Conservation (phyloP, 2,329 filamentous ascomycete species). For the Beauveria varroae region DNA sequence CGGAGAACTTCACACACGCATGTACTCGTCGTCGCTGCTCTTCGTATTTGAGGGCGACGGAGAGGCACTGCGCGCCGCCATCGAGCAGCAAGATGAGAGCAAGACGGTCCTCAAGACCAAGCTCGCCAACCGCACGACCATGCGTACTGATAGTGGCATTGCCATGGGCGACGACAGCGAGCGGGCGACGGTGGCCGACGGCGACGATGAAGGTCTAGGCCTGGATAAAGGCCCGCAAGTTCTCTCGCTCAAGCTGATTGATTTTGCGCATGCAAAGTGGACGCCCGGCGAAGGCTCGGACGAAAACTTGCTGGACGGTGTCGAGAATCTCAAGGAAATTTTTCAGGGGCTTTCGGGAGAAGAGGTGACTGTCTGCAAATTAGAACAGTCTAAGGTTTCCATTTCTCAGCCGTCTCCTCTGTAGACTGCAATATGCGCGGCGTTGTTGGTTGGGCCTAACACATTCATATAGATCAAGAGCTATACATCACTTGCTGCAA, state of each 20-base stretch:
- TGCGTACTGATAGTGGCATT: conserved; percentile 50
- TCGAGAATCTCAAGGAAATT: conserved; percentile 63
- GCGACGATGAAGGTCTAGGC: conserved; percentile 30
- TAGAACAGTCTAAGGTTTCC: not conserved
- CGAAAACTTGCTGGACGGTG: conserved; percentile 70
- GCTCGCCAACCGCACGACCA: conserved; percentile 27
- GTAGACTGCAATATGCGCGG: not conserved
- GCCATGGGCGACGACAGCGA: conserved; percentile 36
- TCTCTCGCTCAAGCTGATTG: conserved; percentile 79
- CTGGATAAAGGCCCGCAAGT: conserved; percentile 50
- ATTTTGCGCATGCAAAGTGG: conserved; percentile 91
- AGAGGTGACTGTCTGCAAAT: not conserved
- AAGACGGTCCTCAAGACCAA: conserved; percentile 44
- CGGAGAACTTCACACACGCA: conserved; percentile 50
- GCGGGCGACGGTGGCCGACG: conserved; percentile 12
- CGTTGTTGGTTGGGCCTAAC: not conserved
- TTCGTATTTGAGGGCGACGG: conserved; percentile 61
- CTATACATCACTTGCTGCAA: not conserved
- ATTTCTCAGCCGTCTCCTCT: not conserved
- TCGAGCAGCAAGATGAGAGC: conserved; percentile 46
- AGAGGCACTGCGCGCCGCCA: conserved; percentile 41
- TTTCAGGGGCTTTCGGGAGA: conserved; percentile 54
- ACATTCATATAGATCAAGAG: not conserved
- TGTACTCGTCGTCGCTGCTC: conserved; percentile 56
- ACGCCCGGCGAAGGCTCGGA: conserved; percentile 76